Base-by-base conservation (phyloP, 169 alveolate genomes). In the Nephromyces sp. region DNA sequence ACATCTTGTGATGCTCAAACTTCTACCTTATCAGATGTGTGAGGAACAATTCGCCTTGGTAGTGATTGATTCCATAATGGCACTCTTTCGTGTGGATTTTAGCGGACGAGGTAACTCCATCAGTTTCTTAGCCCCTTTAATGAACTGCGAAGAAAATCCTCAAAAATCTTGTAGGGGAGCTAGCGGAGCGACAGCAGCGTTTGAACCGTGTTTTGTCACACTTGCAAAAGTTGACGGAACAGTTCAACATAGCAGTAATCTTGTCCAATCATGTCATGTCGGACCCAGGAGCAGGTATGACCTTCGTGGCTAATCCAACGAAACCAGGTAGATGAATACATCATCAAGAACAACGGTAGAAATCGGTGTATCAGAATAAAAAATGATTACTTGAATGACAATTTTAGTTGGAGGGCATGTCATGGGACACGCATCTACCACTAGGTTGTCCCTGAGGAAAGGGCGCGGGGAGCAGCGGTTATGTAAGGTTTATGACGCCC, bases 321-420 rank as follows among this genome's bases (percentile, higher is more conserved):
- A 65, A 67, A 24, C 84, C 80, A 0, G 69, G 74, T 66, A 25
- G 31, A 34, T 8, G 21, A 1, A 29, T 0, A 27, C 6, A 3
- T 2, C n/a, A n/a, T n/a, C n/a, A n/a, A n/a, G n/a, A n/a, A n/a
- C n/a, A n/a, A n/a, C n/a, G n/a, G n/a, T n/a, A n/a, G n/a, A n/a
- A n/a, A n/a, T n/a, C n/a, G n/a, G n/a, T n/a, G n/a, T n/a, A n/a
- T n/a, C n/a, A n/a, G n/a, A n/a, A n/a, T n/a, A n/a, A n/a, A n/a
- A n/a, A n/a, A n/a, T n/a, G n/a, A n/a, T n/a, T n/a, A n/a, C n/a
- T n/a, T n/a, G n/a, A n/a, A n/a, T n/a, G n/a, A n/a, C n/a, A n/a
- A n/a, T n/a, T n/a, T n/a, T 73, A 70, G 92, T 94, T 52, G 99
- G 99, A 4, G 99, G 99, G 0, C 97, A 96, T 85, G 97, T 96